Percentiles rank a stretch among this genome's conserved stretches.
These are phyloP conservation scores for Cercospora zeae-maydis DNA, from an alignment of 2,329 filamentous ascomycete species.

Conservation along the genomic window DNA sequence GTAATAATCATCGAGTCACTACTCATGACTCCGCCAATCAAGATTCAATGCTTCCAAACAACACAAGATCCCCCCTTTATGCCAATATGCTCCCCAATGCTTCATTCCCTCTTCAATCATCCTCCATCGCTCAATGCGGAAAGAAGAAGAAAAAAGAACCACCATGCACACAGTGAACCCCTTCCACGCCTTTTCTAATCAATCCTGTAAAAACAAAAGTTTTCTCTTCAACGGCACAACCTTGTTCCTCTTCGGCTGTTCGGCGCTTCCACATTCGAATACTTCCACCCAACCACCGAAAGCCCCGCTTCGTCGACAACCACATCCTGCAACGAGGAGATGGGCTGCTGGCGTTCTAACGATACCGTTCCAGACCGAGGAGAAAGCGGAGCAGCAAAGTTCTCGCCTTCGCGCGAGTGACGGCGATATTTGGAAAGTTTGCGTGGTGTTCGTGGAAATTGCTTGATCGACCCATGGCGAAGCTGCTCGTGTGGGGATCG, in stretches of 20 bases:
- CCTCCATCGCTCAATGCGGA: no score
- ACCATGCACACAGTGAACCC: no score
- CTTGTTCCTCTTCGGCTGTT: no score
- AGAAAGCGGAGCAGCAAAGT: neutral
- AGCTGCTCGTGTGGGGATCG: neutral
- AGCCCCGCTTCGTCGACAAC: neutral
- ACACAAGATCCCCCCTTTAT: neutral
- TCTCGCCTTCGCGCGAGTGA: neutral
- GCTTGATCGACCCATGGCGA: neutral
- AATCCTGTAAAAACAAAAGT: no score
- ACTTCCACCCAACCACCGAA: neutral
- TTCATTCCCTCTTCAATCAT: neutral
- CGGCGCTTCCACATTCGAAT: no score
- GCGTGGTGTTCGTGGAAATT: neutral
- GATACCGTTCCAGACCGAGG: neutral
- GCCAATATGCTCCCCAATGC: neutral
- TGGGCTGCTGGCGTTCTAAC: neutral
- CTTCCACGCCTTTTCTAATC: no score
- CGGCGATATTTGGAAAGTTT: neutral
- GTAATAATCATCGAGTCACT: neutral
- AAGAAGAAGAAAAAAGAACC: no score
- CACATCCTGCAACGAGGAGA: neutral
- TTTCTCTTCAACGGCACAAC: no score
- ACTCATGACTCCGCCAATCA: neutral
- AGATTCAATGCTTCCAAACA: neutral